Percentiles rank a stretch among this genome's conserved stretches.
These are phyloP conservation scores for Metschnikowia baotianmanensis DNA, from an alignment of 805 yeast species.

Conservation along the genomic window DNA sequence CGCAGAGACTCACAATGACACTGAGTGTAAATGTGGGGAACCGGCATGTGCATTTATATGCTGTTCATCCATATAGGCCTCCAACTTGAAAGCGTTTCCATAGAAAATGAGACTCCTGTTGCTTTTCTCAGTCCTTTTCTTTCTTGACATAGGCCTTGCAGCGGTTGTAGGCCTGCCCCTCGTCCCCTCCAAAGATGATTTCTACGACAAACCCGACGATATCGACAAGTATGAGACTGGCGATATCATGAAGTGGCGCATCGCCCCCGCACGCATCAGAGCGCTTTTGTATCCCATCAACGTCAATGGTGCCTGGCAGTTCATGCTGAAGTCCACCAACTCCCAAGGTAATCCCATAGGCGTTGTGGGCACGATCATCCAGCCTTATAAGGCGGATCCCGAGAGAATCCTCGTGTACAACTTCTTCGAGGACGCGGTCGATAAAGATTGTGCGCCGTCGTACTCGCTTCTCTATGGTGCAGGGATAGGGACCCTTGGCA, in stretches of 20 bases:
- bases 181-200: no score
- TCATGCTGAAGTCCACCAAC: conserved; percentile 21
- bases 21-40: no score
- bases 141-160: no score
- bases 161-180: no score
- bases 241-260: conserved; percentile 7
- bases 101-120: no score
- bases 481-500: conserved; percentile 12
- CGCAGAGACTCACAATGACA: no score
- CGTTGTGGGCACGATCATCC: no score
- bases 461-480: conserved; percentile 17
- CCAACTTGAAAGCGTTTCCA: no score
- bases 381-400: conserved; percentile 24
- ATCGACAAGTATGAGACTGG: conserved; percentile 6
- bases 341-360: conserved; percentile 20
- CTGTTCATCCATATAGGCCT: no score
- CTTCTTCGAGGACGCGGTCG: conserved; percentile 21
- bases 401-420: no score
- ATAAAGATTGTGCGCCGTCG: conserved; percentile 21
- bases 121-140: no score
- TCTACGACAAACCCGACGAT: conserved; percentile 4
- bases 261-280: conserved; percentile 6
- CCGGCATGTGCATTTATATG: no score
- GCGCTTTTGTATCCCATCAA: conserved; percentile 6
- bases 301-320: conserved; percentile 19